Conservation (phyloP, 176 grass and related monocot genomes). For the Raddia distichophylla region DNA sequence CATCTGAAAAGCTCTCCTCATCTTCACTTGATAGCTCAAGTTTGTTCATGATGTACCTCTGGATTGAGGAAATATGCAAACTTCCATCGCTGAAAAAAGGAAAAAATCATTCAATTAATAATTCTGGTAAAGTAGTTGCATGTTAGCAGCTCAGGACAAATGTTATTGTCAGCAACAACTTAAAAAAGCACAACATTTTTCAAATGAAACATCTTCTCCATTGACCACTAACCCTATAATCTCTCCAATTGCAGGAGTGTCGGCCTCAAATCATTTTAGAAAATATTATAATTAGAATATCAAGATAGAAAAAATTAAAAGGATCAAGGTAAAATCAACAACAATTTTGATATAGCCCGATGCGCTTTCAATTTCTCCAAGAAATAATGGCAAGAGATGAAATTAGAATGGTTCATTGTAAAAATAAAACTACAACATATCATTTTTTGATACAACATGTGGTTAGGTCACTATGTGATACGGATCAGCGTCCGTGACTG, state of each 20-base stretch:
- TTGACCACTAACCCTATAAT: constrained; percentile 57
- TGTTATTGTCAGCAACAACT: constrained; percentile 26
- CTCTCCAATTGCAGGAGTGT: constrained; percentile 94
- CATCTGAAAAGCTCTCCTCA: constrained; percentile 57
- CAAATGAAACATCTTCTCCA: constrained; percentile 9
- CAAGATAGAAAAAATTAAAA: background rate
- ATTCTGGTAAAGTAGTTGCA: constrained; percentile 4
- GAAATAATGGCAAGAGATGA: background rate
- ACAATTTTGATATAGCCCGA: background rate
- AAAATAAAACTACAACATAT: constrained; percentile 16
- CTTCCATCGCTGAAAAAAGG: constrained; percentile 64
- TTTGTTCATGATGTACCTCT: constrained; percentile 74
- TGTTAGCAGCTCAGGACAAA: background rate
- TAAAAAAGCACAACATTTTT: background rate
- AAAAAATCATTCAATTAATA: constrained; percentile 27
- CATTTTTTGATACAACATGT: background rate
- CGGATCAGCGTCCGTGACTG: no score
- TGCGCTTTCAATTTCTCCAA: background rate
- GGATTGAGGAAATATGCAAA: constrained; percentile 67
- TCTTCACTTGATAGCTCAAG: constrained; percentile 70
- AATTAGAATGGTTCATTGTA: background rate
- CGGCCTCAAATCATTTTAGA: constrained; percentile 82
- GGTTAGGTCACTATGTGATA: no score
- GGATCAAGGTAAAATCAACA: background rate
- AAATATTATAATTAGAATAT: constrained; percentile 12